Base-by-base conservation (phyloP, 1,284 basidiomycete genomes). In the Tylopilus sp. region DNA sequence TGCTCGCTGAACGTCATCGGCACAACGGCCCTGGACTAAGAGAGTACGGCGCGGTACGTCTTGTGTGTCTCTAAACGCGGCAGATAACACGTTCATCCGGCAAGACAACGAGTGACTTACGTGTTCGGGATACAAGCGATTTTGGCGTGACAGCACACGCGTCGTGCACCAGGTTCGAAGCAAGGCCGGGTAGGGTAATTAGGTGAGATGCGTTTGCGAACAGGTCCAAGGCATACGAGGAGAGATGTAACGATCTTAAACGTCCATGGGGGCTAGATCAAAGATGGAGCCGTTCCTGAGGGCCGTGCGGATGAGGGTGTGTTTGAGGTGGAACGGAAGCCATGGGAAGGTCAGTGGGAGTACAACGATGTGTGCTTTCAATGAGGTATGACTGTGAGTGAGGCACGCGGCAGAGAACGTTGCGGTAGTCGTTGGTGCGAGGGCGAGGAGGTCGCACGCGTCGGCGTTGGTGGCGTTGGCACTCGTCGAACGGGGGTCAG, bases 271-370 rank as follows among this genome's bases (percentile, higher is more conserved):
- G 3, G 87, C 89, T 62, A 29, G 29, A 29, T 96, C 95, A 72
- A 97, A 96, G 0, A 91, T 90, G 0, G 90, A 91, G 9, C 95
- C 95, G 68, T 95, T 94, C 70, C 91, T 91, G 18, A 95, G 83
- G 1, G 95, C 94, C 0, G 92, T 91, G 54, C 92, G 87, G 47
- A 96, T 86, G 54, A 95, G 85, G 0, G 93, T 95, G 68, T 95
- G 91, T 73, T 94, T 95, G 69, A 96, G 83, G 70, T 91, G 86
- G 77, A 93, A 96, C 0, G 94, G 91, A 0, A 95, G 84, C 4
- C 94, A 89, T 0, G 94, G 91, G 0, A 89, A 82, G 0, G 91
- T 91, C n/a, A 96, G 84, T 19, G 95, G 95, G 32, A 96, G 81
- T 0, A 91, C 85, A 64, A 97, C 94, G 62, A 97, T 89, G 73